Evolutionary conservation across 106 monocot genomes (phyloP).

Genomic region (Allium cepa): DNA sequence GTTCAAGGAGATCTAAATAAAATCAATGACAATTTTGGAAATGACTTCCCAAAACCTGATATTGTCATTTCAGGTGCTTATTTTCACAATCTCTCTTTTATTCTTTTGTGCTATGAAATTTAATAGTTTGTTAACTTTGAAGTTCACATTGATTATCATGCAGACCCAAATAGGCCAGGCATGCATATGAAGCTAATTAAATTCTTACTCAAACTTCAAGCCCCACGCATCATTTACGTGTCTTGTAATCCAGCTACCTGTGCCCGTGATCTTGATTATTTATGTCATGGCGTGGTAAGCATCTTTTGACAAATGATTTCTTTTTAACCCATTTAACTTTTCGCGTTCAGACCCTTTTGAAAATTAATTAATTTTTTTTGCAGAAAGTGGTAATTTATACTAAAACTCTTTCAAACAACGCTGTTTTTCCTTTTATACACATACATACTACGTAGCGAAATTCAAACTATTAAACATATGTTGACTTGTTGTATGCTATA

Average conservation of each 20-base stretch:
- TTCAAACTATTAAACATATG: too few relatives aligned
- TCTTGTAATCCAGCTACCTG: constrained; percentile 97
- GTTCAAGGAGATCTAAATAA: constrained; percentile 97
- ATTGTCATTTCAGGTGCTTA: constrained; percentile 70
- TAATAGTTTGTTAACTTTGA: not conserved
- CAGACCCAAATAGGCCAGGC: constrained; percentile 96
- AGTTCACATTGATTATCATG: constrained; percentile 2
- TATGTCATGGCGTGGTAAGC: constrained; percentile 89
- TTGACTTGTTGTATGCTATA: too few relatives aligned
- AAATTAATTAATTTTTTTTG: too few relatives aligned
- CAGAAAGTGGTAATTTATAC: too few relatives aligned
- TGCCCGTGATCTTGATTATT: constrained; percentile 90
- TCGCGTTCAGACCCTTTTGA: too few relatives aligned
- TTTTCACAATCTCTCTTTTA: constrained; percentile 8
- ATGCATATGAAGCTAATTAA: constrained; percentile 96
- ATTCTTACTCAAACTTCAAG: constrained; percentile 62
- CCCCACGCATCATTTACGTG: constrained; percentile 68
- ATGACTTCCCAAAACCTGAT: constrained; percentile 82
- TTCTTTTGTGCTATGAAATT: not conserved
- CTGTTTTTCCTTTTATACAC: too few relatives aligned
- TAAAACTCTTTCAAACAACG: too few relatives aligned
- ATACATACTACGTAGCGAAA: too few relatives aligned
- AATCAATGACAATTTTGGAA: constrained; percentile 79
- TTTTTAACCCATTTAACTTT: too few relatives aligned
- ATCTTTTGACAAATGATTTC: not conserved